These are phyloP conservation scores for Penicillium cosmopolitanum DNA, from an alignment of 495 filamentous ascomycete genomes.

Conservation along the genomic window DNA sequence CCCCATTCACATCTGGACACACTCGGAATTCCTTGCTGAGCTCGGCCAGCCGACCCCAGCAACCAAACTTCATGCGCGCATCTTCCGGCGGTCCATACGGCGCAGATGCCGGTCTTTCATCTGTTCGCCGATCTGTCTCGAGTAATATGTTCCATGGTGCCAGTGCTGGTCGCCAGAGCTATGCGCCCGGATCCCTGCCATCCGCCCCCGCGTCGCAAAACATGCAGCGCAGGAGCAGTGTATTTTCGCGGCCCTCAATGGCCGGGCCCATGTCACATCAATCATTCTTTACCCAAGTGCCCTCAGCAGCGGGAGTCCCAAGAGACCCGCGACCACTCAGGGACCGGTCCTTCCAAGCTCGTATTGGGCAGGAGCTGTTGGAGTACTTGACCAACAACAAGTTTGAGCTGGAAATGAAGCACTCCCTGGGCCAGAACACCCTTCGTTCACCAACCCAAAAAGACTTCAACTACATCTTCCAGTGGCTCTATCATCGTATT, in stretches of 20 bases:
- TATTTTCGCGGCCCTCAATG: constrained; percentile 72
- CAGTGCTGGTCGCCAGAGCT: constrained; percentile 66
- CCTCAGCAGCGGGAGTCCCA: constrained; percentile 75
- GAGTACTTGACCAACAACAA: constrained; percentile 90
- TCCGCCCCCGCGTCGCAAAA: constrained; percentile 45
- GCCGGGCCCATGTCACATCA: constrained; percentile 70
- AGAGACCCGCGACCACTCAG: constrained; percentile 87
- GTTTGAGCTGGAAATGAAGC: constrained; percentile 97
- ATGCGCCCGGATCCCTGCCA: constrained; percentile 65
- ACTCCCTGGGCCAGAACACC: constrained; percentile 82
- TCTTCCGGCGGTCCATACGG: constrained; percentile 75
- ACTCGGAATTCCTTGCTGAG: constrained; percentile 81
- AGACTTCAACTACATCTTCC: constrained; percentile 95
- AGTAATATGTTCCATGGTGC: constrained; percentile 66
- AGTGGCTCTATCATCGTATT: constrained; percentile 94
- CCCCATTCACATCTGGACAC: constrained; percentile 68
- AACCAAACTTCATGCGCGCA: constrained; percentile 81
- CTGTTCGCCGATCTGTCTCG: constrained; percentile 84
- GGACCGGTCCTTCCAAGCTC: constrained; percentile 75
- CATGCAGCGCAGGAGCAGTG: constrained; percentile 78
- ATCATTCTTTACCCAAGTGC: constrained; percentile 89
- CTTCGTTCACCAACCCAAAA: constrained; percentile 95
- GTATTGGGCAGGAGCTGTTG: constrained; percentile 84
- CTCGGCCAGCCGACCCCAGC: constrained; percentile 83
- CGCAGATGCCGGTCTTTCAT: constrained; percentile 76